Conservation (phyloP, 2,329 filamentous ascomycete genomes). For the Neoscytalidium dimidiatum region DNA sequence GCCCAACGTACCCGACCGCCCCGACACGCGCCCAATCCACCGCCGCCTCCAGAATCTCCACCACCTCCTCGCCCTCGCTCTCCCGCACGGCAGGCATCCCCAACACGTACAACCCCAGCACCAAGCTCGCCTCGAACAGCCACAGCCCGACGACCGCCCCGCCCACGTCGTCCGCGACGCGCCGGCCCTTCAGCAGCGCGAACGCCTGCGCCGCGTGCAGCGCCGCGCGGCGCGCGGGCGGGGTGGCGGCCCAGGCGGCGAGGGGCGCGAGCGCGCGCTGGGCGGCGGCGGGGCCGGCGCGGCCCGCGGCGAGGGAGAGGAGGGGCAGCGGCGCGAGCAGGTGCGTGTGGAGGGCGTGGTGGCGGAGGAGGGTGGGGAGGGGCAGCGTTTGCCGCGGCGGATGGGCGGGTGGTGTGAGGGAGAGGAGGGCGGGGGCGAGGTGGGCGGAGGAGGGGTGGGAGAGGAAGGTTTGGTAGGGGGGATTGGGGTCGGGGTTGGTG, state of each 20-base stretch:
- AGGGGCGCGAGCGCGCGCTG: conserved; percentile 38
- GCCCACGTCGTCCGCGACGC: conserved; percentile 55
- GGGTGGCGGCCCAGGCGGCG: too few relatives aligned
- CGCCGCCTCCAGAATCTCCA: background rate
- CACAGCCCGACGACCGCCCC: conserved; percentile 53
- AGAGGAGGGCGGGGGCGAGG: background rate
- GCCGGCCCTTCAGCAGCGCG: conserved; percentile 53
- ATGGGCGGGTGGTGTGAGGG: background rate
- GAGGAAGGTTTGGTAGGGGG: too few relatives aligned
- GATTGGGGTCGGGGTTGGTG: too few relatives aligned
- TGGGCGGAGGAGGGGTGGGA: background rate
- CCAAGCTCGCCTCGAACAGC: conserved; percentile 54
- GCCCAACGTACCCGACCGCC: background rate
- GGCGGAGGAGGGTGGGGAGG: background rate
- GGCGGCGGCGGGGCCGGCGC: conserved; percentile 49
- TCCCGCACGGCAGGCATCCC: conserved; percentile 42
- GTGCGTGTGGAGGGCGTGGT: background rate
- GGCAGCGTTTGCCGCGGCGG: background rate
- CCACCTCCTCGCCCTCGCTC: conserved; percentile 30
- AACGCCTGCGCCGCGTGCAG: conserved; percentile 47
- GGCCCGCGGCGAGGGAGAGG: conserved; percentile 51
- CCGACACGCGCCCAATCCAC: background rate
- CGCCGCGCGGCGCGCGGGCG: background rate
- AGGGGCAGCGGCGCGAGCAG: background rate
- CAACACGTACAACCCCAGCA: conserved; percentile 55